These are phyloP conservation scores for Petunia hybrid DNA, from an alignment of 305 asterid genomes.

Conservation along the genomic window DNA sequence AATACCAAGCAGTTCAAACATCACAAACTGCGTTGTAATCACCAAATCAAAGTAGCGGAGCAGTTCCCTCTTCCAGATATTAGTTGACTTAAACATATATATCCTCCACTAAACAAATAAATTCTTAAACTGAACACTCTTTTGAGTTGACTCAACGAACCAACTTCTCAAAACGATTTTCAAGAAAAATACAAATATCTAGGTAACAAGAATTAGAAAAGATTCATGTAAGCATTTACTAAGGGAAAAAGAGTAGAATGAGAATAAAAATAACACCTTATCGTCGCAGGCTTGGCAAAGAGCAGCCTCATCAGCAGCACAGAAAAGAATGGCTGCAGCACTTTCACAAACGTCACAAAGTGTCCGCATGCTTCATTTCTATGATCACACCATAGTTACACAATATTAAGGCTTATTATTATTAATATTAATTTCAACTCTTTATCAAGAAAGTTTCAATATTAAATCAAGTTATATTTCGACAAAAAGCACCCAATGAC, in stretches of 20 bases:
- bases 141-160: background rate
- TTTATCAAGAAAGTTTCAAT: background rate
- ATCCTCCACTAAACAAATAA: background rate
- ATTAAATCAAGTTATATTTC: background rate
- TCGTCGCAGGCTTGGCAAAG: slow-evolving; percentile 91
- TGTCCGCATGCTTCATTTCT: slow-evolving; percentile 69
- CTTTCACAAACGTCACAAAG: slow-evolving; percentile 93
- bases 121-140: background rate
- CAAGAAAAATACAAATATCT: background rate
- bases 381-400: slow-evolving; percentile 2
- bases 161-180: background rate
- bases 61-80: background rate
- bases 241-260: background rate
- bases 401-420: background rate
- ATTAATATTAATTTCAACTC: background rate
- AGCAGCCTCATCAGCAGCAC: slow-evolving; percentile 98
- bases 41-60: too few species aligned
- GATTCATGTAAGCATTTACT: background rate
- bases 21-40: too few species aligned
- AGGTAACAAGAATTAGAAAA: background rate
- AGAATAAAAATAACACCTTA: slow-evolving; percentile 50
- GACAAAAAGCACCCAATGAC: background rate
- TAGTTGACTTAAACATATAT: background rate
- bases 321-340: slow-evolving; percentile 90
- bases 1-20: too few species aligned